Evolutionary conservation across 2,329 filamentous ascomycete genomes (phyloP), one percentile per base, ranked within the genome.

Genomic region (Penicillium sp.): DNA sequence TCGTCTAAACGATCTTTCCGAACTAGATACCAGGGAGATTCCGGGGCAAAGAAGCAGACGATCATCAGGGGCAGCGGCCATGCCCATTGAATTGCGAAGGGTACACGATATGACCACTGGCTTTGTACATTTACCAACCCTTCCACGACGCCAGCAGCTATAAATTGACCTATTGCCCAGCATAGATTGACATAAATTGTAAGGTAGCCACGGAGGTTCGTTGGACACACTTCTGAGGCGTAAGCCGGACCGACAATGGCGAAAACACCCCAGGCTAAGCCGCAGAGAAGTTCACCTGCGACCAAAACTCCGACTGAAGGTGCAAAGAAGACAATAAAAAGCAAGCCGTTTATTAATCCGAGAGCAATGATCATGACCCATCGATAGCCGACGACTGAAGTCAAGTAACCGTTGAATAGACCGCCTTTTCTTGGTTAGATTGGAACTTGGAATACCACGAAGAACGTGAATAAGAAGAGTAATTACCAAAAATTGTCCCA

Each of bases 51-150:
- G 24, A 68, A 68, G 30, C 79, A 74, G 3, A 73, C 77, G 50
- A 80, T 65, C 40, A 78, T 68, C 7, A 81, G 69, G 2, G 79
- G 79, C 38, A 79, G 61, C 1, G 79, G 78, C 78, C 78, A 81
- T 71, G 80, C 79, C 79, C 79, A 79, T 61, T 81, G 79, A 16
- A 81, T 61, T 6, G 73, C 75, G 59, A 79, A 81, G 1, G 79
- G 79, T 55, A 81, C 80, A 2, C 77, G 71, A 63, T 79, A 81
- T 3, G 78, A 72, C 79, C 79, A 81, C 60, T 81, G 64, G 54
- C 79, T 78, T 1, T 66, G 53, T 21, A 78, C 68, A 20, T 66
- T 62, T 12, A 81, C 62, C 74, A 80, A 75, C 16, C 72, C 68
- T 62, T 74, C 76, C 60, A 81, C 75, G 23, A 81, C 78, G n/a